Conservation (phyloP, 1,284 basidiomycete species). For the Austroboletus rostrupii region DNA sequence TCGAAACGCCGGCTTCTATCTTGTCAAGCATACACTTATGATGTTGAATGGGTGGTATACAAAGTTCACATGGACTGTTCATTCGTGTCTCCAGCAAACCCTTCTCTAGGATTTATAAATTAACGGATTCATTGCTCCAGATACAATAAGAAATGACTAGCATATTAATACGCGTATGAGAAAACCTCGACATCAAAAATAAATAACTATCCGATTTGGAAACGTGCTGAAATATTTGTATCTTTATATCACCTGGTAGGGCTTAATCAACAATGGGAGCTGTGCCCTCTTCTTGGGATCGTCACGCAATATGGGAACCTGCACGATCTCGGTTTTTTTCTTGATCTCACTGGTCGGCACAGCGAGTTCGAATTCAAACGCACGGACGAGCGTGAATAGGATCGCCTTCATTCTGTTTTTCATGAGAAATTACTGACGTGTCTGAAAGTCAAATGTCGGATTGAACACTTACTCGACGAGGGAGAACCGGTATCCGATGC, state of each 20-base stretch:
- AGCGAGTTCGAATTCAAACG: constrained; percentile 52
- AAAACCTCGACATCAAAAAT: too few relatives aligned
- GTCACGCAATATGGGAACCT: constrained; percentile 35
- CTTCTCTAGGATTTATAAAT: too few relatives aligned
- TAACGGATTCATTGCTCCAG: too few relatives aligned
- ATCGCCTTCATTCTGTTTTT: constrained; percentile 51
- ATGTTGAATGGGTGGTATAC: too few relatives aligned
- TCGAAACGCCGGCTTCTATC: too few relatives aligned
- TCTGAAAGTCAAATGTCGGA: background rate
- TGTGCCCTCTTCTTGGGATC: constrained; percentile 12
- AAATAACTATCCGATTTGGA: too few relatives aligned
- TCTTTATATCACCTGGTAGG: constrained; percentile 1
- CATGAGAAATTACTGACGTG: background rate
- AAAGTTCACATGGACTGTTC: too few relatives aligned
- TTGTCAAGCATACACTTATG: too few relatives aligned
- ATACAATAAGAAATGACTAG: too few relatives aligned
- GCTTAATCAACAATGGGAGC: constrained; percentile 16
- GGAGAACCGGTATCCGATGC: constrained; percentile 72
- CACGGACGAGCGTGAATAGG: constrained; percentile 53
- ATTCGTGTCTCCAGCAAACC: too few relatives aligned
- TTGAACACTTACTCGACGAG: constrained; percentile 50
- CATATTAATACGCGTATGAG: too few relatives aligned
- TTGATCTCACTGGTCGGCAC: constrained; percentile 41
- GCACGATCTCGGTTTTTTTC: constrained; percentile 36
- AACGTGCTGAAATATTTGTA: too few relatives aligned